Percentiles rank a stretch among this genome's conserved stretches.
Evolutionary conservation across 768 basidiomycete species (phyloP).

Genomic region (Postia placenta): DNA sequence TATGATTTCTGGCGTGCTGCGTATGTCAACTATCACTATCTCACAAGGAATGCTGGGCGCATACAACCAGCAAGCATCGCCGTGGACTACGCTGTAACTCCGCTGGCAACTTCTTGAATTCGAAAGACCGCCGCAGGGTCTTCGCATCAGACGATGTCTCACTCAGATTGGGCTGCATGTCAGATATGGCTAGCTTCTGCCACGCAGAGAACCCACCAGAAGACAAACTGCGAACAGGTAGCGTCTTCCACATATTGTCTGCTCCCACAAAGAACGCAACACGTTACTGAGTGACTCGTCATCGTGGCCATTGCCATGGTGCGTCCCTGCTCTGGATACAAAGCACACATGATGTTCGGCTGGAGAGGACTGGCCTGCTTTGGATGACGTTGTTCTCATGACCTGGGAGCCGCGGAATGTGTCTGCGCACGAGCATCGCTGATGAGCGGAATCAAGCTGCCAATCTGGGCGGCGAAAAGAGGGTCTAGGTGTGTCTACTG

Average conservation of each 20-base stretch:
- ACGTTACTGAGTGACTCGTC: not conserved
- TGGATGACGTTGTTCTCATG: not conserved
- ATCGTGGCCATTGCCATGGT: not conserved
- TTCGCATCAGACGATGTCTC: not conserved
- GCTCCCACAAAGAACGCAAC: not conserved
- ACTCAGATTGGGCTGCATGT: not conserved
- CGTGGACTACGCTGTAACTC: not conserved
- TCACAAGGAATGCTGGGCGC: too few species aligned
- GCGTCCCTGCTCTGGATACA: not conserved
- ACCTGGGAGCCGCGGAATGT: not conserved
- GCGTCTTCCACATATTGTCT: not conserved
- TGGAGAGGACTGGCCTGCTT: not conserved
- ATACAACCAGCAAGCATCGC: too few species aligned
- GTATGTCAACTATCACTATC: too few species aligned
- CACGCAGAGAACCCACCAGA: not conserved
- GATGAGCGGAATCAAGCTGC: not conserved
- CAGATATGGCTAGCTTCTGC: not conserved
- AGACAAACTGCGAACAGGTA: not conserved
- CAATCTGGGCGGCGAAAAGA: not conserved
- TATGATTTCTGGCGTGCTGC: too few species aligned
- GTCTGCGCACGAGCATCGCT: not conserved
- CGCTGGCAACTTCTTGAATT: not conserved
- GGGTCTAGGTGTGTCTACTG: not conserved
- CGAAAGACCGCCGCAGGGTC: not conserved
- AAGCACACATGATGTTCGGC: not conserved